A percentile compares a stretch with the other conserved stretches of the same genome.
These are phyloP conservation scores for Arabidopsis suecica DNA, from an alignment of 345 rosid species.

Conservation along the genomic window DNA sequence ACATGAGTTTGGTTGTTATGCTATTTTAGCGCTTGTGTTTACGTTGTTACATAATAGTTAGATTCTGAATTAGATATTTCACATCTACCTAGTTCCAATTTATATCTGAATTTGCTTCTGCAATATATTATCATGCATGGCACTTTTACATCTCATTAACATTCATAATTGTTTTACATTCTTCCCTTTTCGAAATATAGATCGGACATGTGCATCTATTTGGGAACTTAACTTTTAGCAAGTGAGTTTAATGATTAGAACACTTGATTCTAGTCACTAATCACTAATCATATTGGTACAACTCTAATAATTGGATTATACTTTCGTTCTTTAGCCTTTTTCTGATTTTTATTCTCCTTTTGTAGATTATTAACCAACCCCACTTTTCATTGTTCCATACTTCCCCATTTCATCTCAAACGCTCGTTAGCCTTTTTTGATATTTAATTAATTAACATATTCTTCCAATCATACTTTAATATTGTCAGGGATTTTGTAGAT, in stretches of 20 bases:
- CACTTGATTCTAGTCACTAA: conserved; percentile 45
- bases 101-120: neutral
- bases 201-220: conserved; percentile 44
- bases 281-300: conserved; percentile 36
- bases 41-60: neutral
- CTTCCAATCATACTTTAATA: conserved; percentile 5
- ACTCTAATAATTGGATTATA: conserved; percentile 38
- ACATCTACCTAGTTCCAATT: conserved; percentile 2
- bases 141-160: conserved; percentile 1
- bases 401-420: conserved; percentile 24
- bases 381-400: conserved; percentile 31
- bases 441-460: conserved; percentile 17
- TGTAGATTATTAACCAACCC: conserved; percentile 38
- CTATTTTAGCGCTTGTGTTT: neutral
- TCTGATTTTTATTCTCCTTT: conserved; percentile 42
- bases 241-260: conserved; percentile 43
- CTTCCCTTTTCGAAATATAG: conserved; percentile 8
- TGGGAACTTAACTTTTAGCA: conserved; percentile 35
- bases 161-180: conserved; percentile 18
- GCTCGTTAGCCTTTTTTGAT: conserved; percentile 22
- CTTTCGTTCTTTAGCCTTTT: conserved; percentile 35
- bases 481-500: conserved; percentile 17
- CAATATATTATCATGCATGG: conserved; percentile 28
- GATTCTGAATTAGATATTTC: conserved; percentile 11
- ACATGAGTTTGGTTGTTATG: neutral